Evolutionary conservation across 2,329 filamentous ascomycete species (phyloP).

Genomic region (Monosporascus cannonballus): DNA sequence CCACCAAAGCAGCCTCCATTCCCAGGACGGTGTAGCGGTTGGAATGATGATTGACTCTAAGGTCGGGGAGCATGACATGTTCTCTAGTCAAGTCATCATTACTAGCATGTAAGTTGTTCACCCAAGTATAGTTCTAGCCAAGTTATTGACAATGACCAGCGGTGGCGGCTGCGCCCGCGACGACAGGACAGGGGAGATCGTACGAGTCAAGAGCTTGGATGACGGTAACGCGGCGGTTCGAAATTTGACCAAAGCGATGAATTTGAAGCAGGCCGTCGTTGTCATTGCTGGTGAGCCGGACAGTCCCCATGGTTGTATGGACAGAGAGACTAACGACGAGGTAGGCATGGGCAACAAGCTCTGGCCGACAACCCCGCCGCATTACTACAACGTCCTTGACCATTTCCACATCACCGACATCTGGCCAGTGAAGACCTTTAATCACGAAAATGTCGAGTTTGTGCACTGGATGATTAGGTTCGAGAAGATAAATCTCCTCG

Average conservation of each 20-base stretch:
- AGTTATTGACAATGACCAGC: conserved; percentile 1
- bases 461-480: conserved; percentile 52
- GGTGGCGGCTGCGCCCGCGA: conserved; percentile 12
- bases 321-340: conserved; percentile 3
- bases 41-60: conserved; percentile 56
- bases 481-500: conserved; percentile 51
- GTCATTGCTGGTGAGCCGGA: conserved; percentile 44
- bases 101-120: conserved; percentile 46
- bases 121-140: neutral
- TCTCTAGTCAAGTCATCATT: conserved; percentile 57
- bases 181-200: conserved; percentile 39
- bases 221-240: conserved; percentile 28
- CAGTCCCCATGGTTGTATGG: neutral
- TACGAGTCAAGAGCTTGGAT: conserved; percentile 40
- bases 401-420: conserved; percentile 63
- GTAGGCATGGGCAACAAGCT: conserved; percentile 44
- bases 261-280: conserved; percentile 43
- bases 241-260: conserved; percentile 40
- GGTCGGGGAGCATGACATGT: conserved; percentile 47
- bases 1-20: conserved; percentile 55
- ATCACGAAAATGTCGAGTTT: conserved; percentile 23
- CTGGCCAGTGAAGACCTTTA: conserved; percentile 54
- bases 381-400: conserved; percentile 60
- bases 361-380: conserved; percentile 42
- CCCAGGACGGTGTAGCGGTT: conserved; percentile 38